Base-by-base conservation (phyloP, 2,329 filamentous ascomycete genomes). In the Lachnellula cervina region DNA sequence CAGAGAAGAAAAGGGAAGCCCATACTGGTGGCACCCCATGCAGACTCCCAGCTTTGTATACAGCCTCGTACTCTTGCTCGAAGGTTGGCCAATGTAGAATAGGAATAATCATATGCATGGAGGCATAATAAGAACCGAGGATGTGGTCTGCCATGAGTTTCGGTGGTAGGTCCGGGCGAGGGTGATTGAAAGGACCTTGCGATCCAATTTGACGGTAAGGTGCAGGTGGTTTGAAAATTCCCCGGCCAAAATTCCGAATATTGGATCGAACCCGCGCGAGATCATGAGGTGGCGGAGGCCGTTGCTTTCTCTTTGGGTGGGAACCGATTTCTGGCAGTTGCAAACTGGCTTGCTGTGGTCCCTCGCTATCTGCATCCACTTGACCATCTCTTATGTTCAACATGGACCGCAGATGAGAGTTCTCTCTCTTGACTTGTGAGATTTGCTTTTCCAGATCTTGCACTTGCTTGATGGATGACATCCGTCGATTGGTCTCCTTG, bases 401-500 rank as follows among this genome's bases (percentile, higher is more conserved):
- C 66, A 86, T 82, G 32, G 86, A 84, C 51, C 84, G 83, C 40
- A 96, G 75, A 59, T 85, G 86, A 54, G 77, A 80, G 66, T 96
- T 92, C 70, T 96, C 89, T 56, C 90, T 84, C 69, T 86, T 89
- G 42, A 94, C 80, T 51, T 87, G 81, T 47, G 88, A 82, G 66
- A 97, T 83, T 72, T 97, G 92, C 72, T 90, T 94, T 74, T 97
- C 93, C 25, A 99, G 79, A 70, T 99, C 94, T 73, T 97, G 94
- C 13, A 97, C 89, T 77, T 97, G 94, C 82, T 97, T 99, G 75
- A 97, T 97, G 1, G 93, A 97, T 17, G 94, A 97, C 94, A 99
- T 99, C 59, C 94, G 85, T 57, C 94, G 83, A 71, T 99, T 99
- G 13, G 94, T 99, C 73, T 99, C 94, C 74, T 99, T 99, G 49